phyloP scores from a whole-genome alignment of 1,284 basidiomycete genomes.

The Fomitopsis palustris region DNA sequence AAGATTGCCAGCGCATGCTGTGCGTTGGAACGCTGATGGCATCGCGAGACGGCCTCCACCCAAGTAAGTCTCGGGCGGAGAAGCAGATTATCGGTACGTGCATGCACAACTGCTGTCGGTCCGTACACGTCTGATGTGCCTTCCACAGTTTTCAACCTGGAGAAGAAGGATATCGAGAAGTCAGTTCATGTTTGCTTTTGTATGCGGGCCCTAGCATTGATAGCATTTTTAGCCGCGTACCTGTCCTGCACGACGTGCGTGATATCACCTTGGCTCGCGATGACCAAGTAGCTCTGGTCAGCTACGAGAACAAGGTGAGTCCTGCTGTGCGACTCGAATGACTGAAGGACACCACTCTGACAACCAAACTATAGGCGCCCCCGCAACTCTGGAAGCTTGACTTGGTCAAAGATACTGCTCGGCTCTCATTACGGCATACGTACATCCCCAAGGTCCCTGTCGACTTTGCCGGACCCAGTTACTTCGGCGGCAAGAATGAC shows the following conservation, averaged over 20 bases:
- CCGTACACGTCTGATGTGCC: not conserved
- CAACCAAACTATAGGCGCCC: constrained; percentile 47
- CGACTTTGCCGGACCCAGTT: constrained; percentile 77
- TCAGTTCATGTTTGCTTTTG: constrained; percentile 29
- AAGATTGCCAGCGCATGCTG: constrained; percentile 60
- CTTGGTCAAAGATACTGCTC: constrained; percentile 46
- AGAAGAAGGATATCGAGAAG: constrained; percentile 63
- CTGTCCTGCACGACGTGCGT: constrained; percentile 75
- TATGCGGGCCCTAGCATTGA: not conserved
- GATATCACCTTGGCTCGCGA: constrained; percentile 65
- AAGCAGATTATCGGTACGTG: constrained; percentile 70
- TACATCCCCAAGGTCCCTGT: constrained; percentile 66
- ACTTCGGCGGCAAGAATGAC: constrained; percentile 75
- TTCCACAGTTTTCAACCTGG: constrained; percentile 71
- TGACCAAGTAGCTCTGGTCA: constrained; percentile 63
- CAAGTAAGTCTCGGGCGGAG: constrained; percentile 70
- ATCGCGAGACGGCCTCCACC: constrained; percentile 61
- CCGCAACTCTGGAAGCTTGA: constrained; percentile 80
- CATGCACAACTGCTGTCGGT: too few relatives aligned
- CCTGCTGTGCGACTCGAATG: not conserved
- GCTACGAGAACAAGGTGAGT: constrained; percentile 67
- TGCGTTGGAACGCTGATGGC: constrained; percentile 68
- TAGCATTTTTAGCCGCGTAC: constrained; percentile 52
- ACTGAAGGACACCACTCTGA: constrained; percentile 6
- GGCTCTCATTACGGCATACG: constrained; percentile 59